Evolutionary conservation across 441 rosid genomes (phyloP), one percentile per base, ranked within the genome.

Genomic region (Croton laevigatus): DNA sequence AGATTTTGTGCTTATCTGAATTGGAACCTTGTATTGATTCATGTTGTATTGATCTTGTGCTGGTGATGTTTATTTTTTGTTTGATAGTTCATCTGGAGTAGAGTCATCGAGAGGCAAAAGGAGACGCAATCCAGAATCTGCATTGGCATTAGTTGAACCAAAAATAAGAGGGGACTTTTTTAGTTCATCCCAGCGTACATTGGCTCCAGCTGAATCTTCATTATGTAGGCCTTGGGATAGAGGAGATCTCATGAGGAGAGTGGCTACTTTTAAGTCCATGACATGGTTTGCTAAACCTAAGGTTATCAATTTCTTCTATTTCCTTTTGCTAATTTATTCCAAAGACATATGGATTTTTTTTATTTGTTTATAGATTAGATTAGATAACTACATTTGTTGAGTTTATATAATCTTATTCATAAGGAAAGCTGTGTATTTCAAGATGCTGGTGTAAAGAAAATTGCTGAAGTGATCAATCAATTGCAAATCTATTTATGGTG

Each of bases 261-360:
- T 86, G 23, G 85, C 98, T 60, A 87, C 97, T 20, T 95, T 88
- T 75, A 95, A 92, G 86, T 92, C 99, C 69, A 95, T 95, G 98
- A 89, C 94, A 34, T 95, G 99, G 96, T 90, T 95, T 66, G 97
- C 97, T 27, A 92, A 90, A 73, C 98, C 97, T 57, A 83, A 90
- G 97, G 99, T 92, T 70, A 8, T 71, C 57, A 37, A 20, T 36
- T 59, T 5, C 5, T 2, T 52, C 32, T 27, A 27, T 66, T 34
- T 14, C 34, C 37, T 45, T 32, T 2, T n/a, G 6, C 23, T 40
- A 27, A 27, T 27, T 27, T 27, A 27, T 27, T 27, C 2, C 32
- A 27, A 27, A 27, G 32, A 27, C 32, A 22, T 3, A 23, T 55
- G 12, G 60, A 5, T 55, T 23, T 55, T 2, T 12, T 46, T 9